Conservation (phyloP, 176 grass and related monocot genomes). For the Saccharum spontaneum region DNA sequence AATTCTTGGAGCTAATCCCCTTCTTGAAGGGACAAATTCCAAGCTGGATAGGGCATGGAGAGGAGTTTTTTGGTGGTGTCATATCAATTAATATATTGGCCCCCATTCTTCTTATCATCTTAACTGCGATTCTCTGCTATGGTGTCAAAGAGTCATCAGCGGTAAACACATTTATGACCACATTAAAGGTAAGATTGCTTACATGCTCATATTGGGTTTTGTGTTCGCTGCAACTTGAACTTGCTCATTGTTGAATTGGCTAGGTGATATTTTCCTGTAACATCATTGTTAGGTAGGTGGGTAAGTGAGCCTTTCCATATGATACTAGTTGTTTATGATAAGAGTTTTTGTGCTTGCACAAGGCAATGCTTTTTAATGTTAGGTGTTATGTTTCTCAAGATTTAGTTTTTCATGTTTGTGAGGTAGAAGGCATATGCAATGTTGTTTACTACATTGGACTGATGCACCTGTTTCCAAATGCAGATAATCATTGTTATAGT, state of each 20-base stretch:
- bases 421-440: neutral
- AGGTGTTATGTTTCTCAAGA: neutral
- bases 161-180: slow-evolving; percentile 87
- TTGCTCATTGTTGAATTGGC: neutral
- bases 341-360: neutral
- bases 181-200: slow-evolving; percentile 63
- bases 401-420: neutral
- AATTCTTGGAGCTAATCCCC: slow-evolving; percentile 87
- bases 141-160: slow-evolving; percentile 89
- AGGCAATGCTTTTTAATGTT: neutral
- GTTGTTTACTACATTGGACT: slow-evolving; percentile 4
- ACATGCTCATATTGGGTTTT: neutral
- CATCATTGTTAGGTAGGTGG: neutral
- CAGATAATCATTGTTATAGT: slow-evolving; percentile 88
- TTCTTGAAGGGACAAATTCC: slow-evolving; percentile 74
- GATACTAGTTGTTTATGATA: neutral
- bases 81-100: slow-evolving; percentile 92
- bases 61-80: slow-evolving; percentile 82
- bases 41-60: slow-evolving; percentile 85
- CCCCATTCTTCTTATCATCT: slow-evolving; percentile 69
- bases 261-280: neutral
- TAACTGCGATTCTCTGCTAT: slow-evolving; percentile 75
- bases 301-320: neutral
- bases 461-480: slow-evolving; percentile 22
- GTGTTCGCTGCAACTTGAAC: neutral